A percentile compares a stretch with the other conserved stretches of the same genome.
phyloP scores from a whole-genome alignment of 2,329 filamentous ascomycete genomes.

The Dactylellina sp. region DNA sequence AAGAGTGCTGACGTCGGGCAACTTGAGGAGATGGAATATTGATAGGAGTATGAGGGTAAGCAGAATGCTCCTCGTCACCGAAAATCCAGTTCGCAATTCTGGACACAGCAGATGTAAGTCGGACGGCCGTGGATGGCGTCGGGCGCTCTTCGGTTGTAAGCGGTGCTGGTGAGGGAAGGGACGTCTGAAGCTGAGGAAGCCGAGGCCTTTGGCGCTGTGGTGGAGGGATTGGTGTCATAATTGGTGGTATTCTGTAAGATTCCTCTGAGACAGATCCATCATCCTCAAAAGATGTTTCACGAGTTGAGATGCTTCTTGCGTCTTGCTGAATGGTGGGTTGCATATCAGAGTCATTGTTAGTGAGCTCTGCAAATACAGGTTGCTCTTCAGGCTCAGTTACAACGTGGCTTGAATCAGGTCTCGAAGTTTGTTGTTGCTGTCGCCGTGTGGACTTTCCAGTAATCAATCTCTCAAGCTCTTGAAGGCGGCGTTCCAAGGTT shows the following conservation, averaged over 20 bases:
- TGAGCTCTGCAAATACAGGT: conserved; percentile 9
- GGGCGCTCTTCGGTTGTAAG: conserved; percentile 33
- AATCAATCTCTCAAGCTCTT: conserved; percentile 46
- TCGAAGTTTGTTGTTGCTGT: not conserved
- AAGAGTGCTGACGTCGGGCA: conserved; percentile 29
- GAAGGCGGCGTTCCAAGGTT: conserved; percentile 42
- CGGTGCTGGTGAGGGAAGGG: conserved; percentile 23
- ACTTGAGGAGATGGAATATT: conserved; percentile 1
- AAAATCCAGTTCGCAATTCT: conserved; percentile 56
- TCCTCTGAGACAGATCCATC: conserved; percentile 24
- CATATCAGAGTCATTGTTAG: conserved; percentile 10
- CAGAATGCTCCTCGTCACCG: conserved; percentile 36
- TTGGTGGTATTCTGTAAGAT: conserved; percentile 14
- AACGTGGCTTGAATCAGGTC: not conserved
- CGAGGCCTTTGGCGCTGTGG: conserved; percentile 38
- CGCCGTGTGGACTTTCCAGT: conserved; percentile 22
- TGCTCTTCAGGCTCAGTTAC: conserved; percentile 29
- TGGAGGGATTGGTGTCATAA: conserved; percentile 1
- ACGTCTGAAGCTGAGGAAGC: conserved; percentile 46
- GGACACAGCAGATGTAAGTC: conserved; percentile 51
- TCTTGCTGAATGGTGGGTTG: conserved; percentile 10
- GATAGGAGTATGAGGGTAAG: conserved; percentile 31
- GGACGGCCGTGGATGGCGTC: conserved; percentile 45
- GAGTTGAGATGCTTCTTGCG: conserved; percentile 20
- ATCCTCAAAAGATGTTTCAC: conserved; percentile 44